Evolutionary conservation across 1,284 basidiomycete species (phyloP).

Genomic region (Hymenochaete sp.): DNA sequence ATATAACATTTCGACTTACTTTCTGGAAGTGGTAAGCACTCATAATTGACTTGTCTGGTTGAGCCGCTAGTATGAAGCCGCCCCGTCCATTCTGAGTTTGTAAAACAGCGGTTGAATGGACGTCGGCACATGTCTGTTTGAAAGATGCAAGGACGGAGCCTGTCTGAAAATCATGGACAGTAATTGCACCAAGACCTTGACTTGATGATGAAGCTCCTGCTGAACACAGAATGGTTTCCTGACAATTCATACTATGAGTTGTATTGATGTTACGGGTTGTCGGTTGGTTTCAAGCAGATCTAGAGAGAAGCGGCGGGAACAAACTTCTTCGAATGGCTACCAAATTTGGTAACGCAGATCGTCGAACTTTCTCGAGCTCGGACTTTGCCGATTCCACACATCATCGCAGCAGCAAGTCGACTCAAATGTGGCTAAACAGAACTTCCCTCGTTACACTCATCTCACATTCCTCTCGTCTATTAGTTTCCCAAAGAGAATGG

Average conservation of each 20-base stretch:
- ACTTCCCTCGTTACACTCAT: neutral
- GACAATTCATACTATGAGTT: conserved; percentile 57
- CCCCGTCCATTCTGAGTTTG: conserved; percentile 59
- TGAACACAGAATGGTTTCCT: conserved; percentile 59
- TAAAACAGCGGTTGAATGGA: conserved; percentile 52
- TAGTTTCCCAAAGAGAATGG: conserved; percentile 12
- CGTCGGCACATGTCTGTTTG: conserved; percentile 59
- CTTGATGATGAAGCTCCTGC: conserved; percentile 39
- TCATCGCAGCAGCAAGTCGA: too few relatives aligned
- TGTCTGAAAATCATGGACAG: conserved; percentile 66
- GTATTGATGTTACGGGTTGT: too few relatives aligned
- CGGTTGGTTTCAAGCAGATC: conserved; percentile 10
- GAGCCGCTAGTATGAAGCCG: conserved; percentile 67
- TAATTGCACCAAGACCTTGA: conserved; percentile 50
- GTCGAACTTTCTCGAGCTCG: neutral
- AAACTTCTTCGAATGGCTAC: too few relatives aligned
- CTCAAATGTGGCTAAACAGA: too few relatives aligned
- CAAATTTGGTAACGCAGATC: neutral
- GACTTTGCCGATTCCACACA: neutral
- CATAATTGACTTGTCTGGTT: conserved; percentile 71
- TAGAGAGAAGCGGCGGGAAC: too few relatives aligned
- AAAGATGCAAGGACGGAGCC: conserved; percentile 61
- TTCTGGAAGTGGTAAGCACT: conserved; percentile 83
- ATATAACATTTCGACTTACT: conserved; percentile 29
- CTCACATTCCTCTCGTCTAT: neutral